phyloP scores from a whole-genome alignment of 495 filamentous ascomycete species.

The Tricharina praecox region DNA sequence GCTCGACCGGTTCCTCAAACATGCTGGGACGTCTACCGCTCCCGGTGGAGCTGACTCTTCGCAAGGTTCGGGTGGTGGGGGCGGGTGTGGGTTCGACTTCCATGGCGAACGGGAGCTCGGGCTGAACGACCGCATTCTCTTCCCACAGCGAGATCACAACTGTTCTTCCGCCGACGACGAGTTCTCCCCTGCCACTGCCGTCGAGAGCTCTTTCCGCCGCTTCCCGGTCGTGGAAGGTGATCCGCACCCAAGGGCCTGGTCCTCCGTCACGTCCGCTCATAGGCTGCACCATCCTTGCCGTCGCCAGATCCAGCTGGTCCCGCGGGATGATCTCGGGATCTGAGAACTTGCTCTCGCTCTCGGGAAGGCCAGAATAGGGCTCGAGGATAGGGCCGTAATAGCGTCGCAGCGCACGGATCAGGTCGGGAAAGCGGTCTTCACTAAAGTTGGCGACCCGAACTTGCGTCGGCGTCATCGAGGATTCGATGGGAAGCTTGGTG shows the following conservation, averaged over 20 bases:
- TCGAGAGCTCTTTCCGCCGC: conserved; percentile 19
- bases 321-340: conserved; percentile 23
- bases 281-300: conserved; percentile 18
- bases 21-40: conserved; percentile 3
- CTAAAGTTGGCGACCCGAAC: conserved; percentile 23
- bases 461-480: conserved; percentile 23
- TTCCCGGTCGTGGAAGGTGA: conserved; percentile 23
- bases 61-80: neutral
- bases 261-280: conserved; percentile 21
- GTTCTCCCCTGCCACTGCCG: conserved; percentile 15
- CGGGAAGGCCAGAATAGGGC: conserved; percentile 21
- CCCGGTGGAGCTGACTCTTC: conserved; percentile 10
- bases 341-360: conserved; percentile 19
- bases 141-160: conserved; percentile 19
- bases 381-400: conserved; percentile 25
- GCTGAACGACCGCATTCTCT: neutral
- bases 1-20: conserved; percentile 6
- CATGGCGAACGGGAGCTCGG: conserved; percentile 9
- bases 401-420: conserved; percentile 21
- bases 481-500: conserved; percentile 9
- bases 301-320: conserved; percentile 21
- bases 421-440: conserved; percentile 23
- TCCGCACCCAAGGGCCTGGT: conserved; percentile 20
- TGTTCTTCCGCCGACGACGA: conserved; percentile 20
- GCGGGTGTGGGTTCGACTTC: conserved; percentile 15